phyloP scores from a whole-genome alignment of 768 basidiomycete species.

The Tephrocybe sp. region DNA sequence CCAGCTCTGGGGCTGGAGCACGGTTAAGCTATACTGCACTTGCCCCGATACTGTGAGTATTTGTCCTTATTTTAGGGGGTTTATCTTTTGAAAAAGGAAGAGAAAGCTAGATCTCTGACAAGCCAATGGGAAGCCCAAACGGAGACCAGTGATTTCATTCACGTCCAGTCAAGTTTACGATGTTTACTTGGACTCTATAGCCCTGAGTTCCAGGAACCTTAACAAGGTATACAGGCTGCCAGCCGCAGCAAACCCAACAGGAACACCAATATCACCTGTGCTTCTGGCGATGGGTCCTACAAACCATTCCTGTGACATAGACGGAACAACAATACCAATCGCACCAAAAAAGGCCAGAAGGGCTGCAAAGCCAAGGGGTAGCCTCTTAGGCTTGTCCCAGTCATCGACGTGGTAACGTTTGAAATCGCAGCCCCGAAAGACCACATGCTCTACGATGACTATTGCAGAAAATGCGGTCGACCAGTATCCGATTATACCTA shows the following conservation, averaged over 20 bases:
- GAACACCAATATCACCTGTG: conserved; percentile 72
- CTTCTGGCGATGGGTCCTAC: conserved; percentile 60
- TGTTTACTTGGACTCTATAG: not conserved
- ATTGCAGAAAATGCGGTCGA: conserved; percentile 55
- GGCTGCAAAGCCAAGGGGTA: conserved; percentile 67
- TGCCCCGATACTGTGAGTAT: too few relatives aligned
- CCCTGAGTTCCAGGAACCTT: conserved; percentile 6
- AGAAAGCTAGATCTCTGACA: too few relatives aligned
- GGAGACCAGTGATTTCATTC: too few relatives aligned
- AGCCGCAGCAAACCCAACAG: conserved; percentile 51
- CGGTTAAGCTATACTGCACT: too few relatives aligned
- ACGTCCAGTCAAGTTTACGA: too few relatives aligned
- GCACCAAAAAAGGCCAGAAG: conserved; percentile 46
- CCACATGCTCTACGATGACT: conserved; percentile 62
- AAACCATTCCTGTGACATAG: conserved; percentile 73
- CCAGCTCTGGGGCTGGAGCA: too few relatives aligned
- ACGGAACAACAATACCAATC: conserved; percentile 57
- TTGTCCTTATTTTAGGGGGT: too few relatives aligned
- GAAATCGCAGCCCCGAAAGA: conserved; percentile 54
- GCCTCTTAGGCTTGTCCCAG: conserved; percentile 51
- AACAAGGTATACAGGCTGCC: conserved; percentile 39
- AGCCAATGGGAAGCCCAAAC: too few relatives aligned
- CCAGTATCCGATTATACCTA: conserved; percentile 56
- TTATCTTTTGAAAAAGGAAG: too few relatives aligned
- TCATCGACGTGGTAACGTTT: conserved; percentile 42